Base-by-base conservation (phyloP, 129 eudicot genomes). In the Logfia minima region DNA sequence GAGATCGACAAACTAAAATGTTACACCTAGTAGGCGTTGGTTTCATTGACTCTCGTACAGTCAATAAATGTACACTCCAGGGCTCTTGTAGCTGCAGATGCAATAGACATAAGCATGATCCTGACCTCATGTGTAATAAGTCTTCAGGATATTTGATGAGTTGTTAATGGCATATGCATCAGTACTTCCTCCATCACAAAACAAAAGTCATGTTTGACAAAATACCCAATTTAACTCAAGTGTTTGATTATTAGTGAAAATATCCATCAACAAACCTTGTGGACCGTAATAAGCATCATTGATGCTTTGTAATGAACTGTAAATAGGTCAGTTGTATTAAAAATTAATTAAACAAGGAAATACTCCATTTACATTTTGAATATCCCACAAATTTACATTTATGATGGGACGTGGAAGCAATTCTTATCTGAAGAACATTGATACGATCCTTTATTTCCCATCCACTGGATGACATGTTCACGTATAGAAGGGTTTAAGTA, bases 21-120 rank as follows among this genome's bases (percentile, higher is more conserved):
- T 74, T 83, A 83, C 79, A 87, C 81, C 87, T 88, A 77, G 74
- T 76, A 51, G 86, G 71, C 35, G 17, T 66, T 77, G 77, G 83
- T 68, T 76, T 80, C 71, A 65, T 48, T 23, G 80, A 80, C 61
- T 77, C 67, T 4, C 72, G 79, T 69, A 72, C 56, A 48, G 70
- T 77, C 66, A 86, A 45, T 62, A 80, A 79, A 79, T 83, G 82
- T 60, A 88, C 58, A 85, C 86, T 86, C 90, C 88, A 88, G 71
- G 86, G 79, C 83, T 91, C 93, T 76, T 85, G 84, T 45, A 75
- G 75, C 93, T 88, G 87, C 74, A 83, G 52, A 73, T 78, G 72
- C 66, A 84, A 75, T 60, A 62, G 24, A 61, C 13, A 48, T 77
- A 80, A 78, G 59, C 64, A 63, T 32, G 62, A 75, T 34, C 52